A percentile compares a stretch with the other conserved stretches of the same genome.
Conservation (phyloP, 1,284 basidiomycete species). For the Leccinum pallidistipes region DNA sequence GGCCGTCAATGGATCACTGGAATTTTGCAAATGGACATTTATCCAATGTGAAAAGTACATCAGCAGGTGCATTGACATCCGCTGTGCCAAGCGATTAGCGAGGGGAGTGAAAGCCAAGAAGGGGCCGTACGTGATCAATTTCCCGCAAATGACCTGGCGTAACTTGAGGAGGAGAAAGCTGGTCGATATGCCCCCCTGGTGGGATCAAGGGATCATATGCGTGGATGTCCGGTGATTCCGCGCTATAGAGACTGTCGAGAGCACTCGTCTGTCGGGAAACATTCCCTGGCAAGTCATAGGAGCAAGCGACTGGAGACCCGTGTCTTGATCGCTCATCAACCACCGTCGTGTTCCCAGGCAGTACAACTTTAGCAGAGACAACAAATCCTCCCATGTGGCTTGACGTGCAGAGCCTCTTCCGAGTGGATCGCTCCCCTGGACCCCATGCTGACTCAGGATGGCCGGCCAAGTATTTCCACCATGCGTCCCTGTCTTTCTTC, state of each 20-base stretch:
- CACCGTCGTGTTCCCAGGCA: conserved; percentile 4
- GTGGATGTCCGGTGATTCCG: not conserved
- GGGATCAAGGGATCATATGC: not conserved
- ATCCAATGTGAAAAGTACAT: conserved; percentile 87
- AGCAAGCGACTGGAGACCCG: not conserved
- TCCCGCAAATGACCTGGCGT: conserved; percentile 54
- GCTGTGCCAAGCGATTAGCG: conserved; percentile 41
- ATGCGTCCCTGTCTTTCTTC: conserved; percentile 65
- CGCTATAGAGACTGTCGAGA: not conserved
- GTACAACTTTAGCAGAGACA: conserved; percentile 27
- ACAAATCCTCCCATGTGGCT: conserved; percentile 39
- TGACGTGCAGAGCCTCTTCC: conserved; percentile 26
- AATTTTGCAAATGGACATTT: conserved; percentile 54
- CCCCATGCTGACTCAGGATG: conserved; percentile 67
- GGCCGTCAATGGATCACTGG: conserved; percentile 39
- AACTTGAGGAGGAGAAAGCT: conserved; percentile 21
- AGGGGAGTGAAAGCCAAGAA: not conserved
- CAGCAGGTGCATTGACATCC: conserved; percentile 69
- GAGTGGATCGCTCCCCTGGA: conserved; percentile 32
- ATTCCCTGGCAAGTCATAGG: not conserved
- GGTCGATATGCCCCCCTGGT: not conserved
- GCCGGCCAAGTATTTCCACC: conserved; percentile 78
- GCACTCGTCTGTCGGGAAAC: not conserved
- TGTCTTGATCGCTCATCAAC: conserved; percentile 8
- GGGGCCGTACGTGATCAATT: conserved; percentile 60